Evolutionary conservation across 2,329 filamentous ascomycete genomes (phyloP).

Genomic region (Epichloe sibirici): DNA sequence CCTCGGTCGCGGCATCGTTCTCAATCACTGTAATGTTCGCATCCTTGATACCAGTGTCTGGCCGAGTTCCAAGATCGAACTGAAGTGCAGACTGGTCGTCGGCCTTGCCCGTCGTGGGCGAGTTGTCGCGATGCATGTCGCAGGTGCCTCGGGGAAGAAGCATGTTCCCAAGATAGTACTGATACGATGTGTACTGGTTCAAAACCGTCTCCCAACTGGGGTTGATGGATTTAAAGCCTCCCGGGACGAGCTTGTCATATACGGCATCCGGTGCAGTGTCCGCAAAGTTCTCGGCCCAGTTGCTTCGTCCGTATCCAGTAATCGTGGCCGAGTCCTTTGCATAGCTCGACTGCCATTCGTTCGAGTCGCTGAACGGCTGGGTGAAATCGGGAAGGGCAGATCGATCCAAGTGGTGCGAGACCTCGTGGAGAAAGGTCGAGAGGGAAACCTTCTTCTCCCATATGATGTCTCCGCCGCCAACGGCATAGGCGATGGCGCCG

Average conservation of each 20-base stretch:
- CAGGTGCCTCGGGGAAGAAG: background rate
- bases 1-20: too few relatives aligned
- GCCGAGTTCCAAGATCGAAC: too few relatives aligned
- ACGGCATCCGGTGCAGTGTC: background rate
- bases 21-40: too few relatives aligned
- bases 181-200: background rate
- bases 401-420: background rate
- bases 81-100: too few relatives aligned
- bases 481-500: background rate
- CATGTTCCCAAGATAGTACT: background rate
- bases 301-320: background rate
- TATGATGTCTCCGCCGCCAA: background rate
- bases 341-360: background rate
- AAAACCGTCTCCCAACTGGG: background rate
- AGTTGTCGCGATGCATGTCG: background rate
- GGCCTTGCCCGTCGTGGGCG: background rate
- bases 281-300: background rate
- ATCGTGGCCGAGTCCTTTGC: background rate
- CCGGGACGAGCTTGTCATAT: background rate
- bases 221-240: background rate
- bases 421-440: background rate
- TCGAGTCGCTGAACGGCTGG: background rate
- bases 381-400: background rate
- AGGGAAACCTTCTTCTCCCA: too few relatives aligned
- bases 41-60: too few relatives aligned